These are phyloP conservation scores for Fusarium tanahbumbuense DNA, from an alignment of 2,329 filamentous ascomycete species.

Conservation along the genomic window DNA sequence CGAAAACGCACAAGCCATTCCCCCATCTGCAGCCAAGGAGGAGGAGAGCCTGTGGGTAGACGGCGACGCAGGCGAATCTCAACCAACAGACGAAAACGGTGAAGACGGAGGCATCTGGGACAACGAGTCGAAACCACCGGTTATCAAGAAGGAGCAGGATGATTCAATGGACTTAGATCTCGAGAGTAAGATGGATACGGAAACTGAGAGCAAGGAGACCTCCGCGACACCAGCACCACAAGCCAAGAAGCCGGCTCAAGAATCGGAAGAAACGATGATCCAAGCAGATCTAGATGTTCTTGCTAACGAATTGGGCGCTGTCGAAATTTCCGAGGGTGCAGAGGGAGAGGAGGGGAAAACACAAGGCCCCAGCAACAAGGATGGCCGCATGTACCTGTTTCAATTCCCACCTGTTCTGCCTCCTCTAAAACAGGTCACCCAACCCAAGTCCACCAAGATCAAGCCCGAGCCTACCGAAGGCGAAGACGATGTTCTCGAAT, in stretches of 20 bases:
- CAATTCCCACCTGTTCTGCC: slow-evolving; percentile 73
- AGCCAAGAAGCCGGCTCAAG: slow-evolving; percentile 49
- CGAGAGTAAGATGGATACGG: slow-evolving; percentile 41
- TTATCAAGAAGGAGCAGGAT: slow-evolving; percentile 60
- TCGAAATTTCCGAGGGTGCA: slow-evolving; percentile 46
- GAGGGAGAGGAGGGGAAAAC: slow-evolving; percentile 36
- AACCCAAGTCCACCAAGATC: slow-evolving; percentile 48
- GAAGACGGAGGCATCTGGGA: slow-evolving; percentile 59
- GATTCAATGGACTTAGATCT: slow-evolving; percentile 57
- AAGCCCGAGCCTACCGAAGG: slow-evolving; percentile 58
- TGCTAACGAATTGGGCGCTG: slow-evolving; percentile 57
- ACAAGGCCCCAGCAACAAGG: slow-evolving; percentile 54
- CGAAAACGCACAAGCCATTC: slow-evolving; percentile 55
- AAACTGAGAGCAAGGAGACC: slow-evolving; percentile 42
- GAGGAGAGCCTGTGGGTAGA: slow-evolving; percentile 62
- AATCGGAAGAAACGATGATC: slow-evolving; percentile 55
- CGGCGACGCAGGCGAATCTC: slow-evolving; percentile 47
- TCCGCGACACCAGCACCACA: slow-evolving; percentile 38
- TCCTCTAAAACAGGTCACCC: slow-evolving; percentile 56
- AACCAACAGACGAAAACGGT: slow-evolving; percentile 45
- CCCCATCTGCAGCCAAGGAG: slow-evolving; percentile 47
- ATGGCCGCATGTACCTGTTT: slow-evolving; percentile 72
- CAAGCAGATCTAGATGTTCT: slow-evolving; percentile 57
- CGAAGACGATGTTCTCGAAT: slow-evolving; percentile 54
- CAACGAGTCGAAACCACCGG: slow-evolving; percentile 51